Evolutionary conservation across 2,329 filamentous ascomycete genomes (phyloP).

Genomic region (Neofusicoccum kwambonambiense): DNA sequence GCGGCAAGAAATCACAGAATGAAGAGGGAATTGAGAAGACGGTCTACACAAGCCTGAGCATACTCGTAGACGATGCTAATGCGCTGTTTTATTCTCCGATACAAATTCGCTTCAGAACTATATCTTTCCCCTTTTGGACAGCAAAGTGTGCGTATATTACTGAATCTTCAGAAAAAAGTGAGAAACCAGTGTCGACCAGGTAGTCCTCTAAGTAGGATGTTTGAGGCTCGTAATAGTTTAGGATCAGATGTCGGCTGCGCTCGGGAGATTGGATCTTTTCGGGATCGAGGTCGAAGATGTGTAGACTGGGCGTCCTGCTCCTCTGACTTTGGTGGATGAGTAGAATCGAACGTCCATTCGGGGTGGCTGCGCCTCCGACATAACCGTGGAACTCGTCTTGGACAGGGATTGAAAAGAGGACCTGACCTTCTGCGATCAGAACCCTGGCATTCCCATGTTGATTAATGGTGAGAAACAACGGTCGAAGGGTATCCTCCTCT

Average conservation of each 20-base stretch:
- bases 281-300: neutral
- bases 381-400: neutral
- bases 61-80: neutral
- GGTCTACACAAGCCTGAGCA: neutral
- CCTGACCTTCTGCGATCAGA: neutral
- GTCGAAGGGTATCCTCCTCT: neutral
- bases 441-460: neutral
- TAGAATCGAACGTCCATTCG: neutral
- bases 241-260: neutral
- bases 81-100: neutral
- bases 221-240: neutral
- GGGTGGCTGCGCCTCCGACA: neutral
- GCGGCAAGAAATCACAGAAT: neutral
- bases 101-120: neutral
- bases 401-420: neutral
- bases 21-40: neutral
- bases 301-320: neutral
- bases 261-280: neutral
- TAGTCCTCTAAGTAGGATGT: neutral
- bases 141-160: neutral
- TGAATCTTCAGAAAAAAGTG: neutral
- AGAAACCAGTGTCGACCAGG: neutral
- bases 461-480: conserved; percentile 4
- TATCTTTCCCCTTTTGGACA: neutral
- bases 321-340: neutral